A percentile compares a stretch with the other conserved stretches of the same genome.
phyloP scores from a whole-genome alignment of 345 rosid genomes.

The Garcia nutans region DNA sequence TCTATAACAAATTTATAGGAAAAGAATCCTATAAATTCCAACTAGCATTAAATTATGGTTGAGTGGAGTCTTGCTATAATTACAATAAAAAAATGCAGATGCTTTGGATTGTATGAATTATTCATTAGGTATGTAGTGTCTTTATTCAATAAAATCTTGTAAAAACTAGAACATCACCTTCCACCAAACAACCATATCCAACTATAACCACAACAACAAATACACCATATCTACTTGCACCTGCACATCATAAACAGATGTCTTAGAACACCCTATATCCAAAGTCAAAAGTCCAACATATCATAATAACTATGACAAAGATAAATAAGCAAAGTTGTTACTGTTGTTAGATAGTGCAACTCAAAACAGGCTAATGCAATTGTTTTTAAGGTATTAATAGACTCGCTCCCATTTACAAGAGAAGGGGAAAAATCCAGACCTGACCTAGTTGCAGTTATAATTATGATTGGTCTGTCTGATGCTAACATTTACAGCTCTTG shows the following conservation, averaged over 20 bases:
- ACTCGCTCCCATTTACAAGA: not conserved
- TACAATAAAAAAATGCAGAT: not conserved
- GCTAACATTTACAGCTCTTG: constrained; percentile 65
- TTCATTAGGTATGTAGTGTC: too few species aligned
- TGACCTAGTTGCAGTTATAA: constrained; percentile 65
- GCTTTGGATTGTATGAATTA: too few species aligned
- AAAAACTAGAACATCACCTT: constrained; percentile 45
- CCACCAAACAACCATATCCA: constrained; percentile 84
- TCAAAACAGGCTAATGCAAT: not conserved
- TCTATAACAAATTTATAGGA: not conserved
- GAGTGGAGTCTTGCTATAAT: not conserved
- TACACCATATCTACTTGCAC: constrained; percentile 48
- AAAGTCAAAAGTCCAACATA: constrained; percentile 14
- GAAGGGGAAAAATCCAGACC: constrained; percentile 40
- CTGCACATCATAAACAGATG: constrained; percentile 32
- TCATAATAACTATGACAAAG: not conserved
- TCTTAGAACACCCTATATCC: not conserved
- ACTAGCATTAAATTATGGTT: not conserved
- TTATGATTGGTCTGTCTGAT: constrained; percentile 61
- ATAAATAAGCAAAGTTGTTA: not conserved
- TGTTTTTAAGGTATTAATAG: not conserved
- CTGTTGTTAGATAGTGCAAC: not conserved
- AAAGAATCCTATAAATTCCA: not conserved
- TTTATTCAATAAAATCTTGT: not conserved
- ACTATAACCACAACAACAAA: constrained; percentile 49